phyloP scores from a whole-genome alignment of 202 grass and related monocot genomes.

The Zoysia matrella region DNA sequence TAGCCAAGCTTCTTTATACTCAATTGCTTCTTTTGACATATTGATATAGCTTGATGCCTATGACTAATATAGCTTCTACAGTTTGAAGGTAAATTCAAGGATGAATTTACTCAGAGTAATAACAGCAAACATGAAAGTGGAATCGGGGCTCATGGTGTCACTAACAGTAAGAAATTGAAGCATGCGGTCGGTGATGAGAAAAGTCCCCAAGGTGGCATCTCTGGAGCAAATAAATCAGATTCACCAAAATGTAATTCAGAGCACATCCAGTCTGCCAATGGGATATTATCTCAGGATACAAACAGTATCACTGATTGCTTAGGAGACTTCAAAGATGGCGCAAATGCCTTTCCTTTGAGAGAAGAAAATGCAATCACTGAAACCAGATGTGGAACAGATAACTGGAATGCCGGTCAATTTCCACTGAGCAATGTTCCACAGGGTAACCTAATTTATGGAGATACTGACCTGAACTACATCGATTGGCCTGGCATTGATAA shows the following conservation, averaged over 20 bases:
- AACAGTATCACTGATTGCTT: constrained; percentile 25
- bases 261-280: constrained; percentile 37
- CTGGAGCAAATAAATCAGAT: constrained; percentile 44
- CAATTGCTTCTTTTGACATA: constrained; percentile 1
- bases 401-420: constrained; percentile 53
- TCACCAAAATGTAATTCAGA: constrained; percentile 55
- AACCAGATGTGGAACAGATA: constrained; percentile 58
- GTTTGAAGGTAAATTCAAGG: constrained; percentile 75
- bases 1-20: not conserved
- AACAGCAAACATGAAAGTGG: constrained; percentile 40
- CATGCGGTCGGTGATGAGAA: constrained; percentile 47
- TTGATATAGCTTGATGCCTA: not conserved
- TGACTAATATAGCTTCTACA: constrained; percentile 51
- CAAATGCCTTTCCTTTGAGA: constrained; percentile 35
- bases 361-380: constrained; percentile 44
- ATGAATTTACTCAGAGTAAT: constrained; percentile 58
- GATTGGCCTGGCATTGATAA: constrained; percentile 92
- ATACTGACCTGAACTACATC: constrained; percentile 80
- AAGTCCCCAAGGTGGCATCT: constrained; percentile 36
- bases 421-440: constrained; percentile 44
- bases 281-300: constrained; percentile 35
- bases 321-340: constrained; percentile 43
- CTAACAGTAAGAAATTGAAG: constrained; percentile 64
- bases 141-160: constrained; percentile 35
- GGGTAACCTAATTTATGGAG: constrained; percentile 53